Evolutionary conservation across 140 eudicot species (phyloP).

Genomic region (Ambrosia hybrid): DNA sequence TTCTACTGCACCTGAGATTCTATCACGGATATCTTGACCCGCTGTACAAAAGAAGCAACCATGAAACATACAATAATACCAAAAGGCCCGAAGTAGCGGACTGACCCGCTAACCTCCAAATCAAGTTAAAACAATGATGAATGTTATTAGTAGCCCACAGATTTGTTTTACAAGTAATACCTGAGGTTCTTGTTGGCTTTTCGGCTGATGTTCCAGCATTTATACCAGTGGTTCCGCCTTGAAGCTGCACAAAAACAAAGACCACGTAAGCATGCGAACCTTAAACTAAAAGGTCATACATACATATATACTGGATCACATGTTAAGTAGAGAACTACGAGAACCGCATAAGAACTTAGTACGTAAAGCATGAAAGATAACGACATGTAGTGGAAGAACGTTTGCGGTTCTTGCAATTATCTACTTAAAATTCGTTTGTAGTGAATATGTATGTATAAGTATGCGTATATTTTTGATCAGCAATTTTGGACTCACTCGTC

Average conservation of each 20-base stretch:
- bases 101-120: neutral
- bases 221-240: constrained; percentile 53
- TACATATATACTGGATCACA: too few relatives aligned
- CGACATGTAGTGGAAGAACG: too few relatives aligned
- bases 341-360: too few relatives aligned
- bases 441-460: neutral
- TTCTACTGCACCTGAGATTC: constrained; percentile 90
- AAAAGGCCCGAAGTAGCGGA: neutral
- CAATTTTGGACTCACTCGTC: constrained; percentile 51
- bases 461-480: neutral
- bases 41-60: constrained; percentile 35
- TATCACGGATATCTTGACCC: constrained; percentile 82
- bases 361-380: too few relatives aligned
- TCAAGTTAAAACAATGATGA: constrained; percentile 1
- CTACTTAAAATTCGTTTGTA: too few relatives aligned
- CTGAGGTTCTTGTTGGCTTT: constrained; percentile 77
- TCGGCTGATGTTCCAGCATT: constrained; percentile 78
- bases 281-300: too few relatives aligned
- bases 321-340: too few relatives aligned
- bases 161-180: constrained; percentile 38
- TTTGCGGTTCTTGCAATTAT: too few relatives aligned
- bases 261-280: constrained; percentile 2
- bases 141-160: neutral
- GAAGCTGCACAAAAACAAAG: constrained; percentile 44
- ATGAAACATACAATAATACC: too few relatives aligned